Evolutionary conservation across 2,329 filamentous ascomycete species (phyloP).

Genomic region (Emergomyces orientalis): DNA sequence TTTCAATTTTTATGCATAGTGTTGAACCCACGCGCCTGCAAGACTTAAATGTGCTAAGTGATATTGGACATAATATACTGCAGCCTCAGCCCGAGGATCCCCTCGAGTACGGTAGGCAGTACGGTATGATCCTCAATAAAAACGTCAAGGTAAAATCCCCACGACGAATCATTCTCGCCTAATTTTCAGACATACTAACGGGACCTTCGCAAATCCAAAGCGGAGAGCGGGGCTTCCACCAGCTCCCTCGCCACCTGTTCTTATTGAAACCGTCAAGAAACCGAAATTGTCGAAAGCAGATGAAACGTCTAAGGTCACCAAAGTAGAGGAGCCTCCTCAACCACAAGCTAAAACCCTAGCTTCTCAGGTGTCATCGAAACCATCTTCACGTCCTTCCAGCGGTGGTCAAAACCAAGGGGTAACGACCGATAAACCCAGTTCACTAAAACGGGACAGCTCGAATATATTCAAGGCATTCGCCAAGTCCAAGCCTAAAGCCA

Average conservation of each 20-base stretch:
- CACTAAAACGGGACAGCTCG: slow-evolving; percentile 51
- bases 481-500: slow-evolving; percentile 53
- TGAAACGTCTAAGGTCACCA: slow-evolving; percentile 22
- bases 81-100: slow-evolving; percentile 52
- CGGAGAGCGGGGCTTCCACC: slow-evolving; percentile 40
- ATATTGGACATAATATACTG: slow-evolving; percentile 56
- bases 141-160: slow-evolving; percentile 46
- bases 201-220: slow-evolving; percentile 22
- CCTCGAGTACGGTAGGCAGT: slow-evolving; percentile 49
- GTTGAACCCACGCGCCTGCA: slow-evolving; percentile 61
- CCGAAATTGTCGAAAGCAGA: slow-evolving; percentile 25
- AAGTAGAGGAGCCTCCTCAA: slow-evolving; percentile 19
- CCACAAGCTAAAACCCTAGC: background rate
- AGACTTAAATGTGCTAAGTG: slow-evolving; percentile 62
- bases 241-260: slow-evolving; percentile 25
- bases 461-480: slow-evolving; percentile 72
- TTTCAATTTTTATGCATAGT: slow-evolving; percentile 80
- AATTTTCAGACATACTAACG: background rate
- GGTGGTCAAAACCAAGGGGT: slow-evolving; percentile 25
- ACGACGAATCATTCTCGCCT: background rate
- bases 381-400: background rate
- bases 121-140: slow-evolving; percentile 67
- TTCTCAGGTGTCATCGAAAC: background rate
- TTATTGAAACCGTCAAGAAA: slow-evolving; percentile 24
- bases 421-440: slow-evolving; percentile 30